phyloP scores from a whole-genome alignment of 805 yeast genomes.

The Pichia kluyveri region DNA sequence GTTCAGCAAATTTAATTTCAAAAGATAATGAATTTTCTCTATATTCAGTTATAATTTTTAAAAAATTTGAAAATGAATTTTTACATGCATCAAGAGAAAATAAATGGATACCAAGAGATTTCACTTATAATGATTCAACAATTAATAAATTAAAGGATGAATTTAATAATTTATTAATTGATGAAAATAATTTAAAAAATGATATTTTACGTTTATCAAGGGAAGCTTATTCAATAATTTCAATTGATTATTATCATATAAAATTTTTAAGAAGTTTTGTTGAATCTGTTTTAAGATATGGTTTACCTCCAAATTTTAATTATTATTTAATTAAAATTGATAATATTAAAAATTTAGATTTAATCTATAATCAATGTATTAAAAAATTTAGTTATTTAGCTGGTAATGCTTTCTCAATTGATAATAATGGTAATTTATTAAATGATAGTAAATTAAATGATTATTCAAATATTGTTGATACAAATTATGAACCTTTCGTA shows the following conservation, averaged over 20 bases:
- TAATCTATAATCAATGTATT: conserved; percentile 62
- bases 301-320: conserved; percentile 88
- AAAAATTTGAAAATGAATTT: conserved; percentile 67
- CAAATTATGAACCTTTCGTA: conserved; percentile 95
- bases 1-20: conserved; percentile 66
- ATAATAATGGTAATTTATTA: conserved; percentile 55
- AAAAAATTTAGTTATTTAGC: conserved; percentile 81
- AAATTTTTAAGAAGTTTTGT: conserved; percentile 82
- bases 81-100: conserved; percentile 65
- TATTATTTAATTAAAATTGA: conserved; percentile 34
- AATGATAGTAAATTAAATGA: conserved; percentile 61
- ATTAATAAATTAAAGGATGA: conserved; percentile 70
- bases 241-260: conserved; percentile 83
- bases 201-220: conserved; percentile 77
- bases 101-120: conserved; percentile 90
- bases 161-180: conserved; percentile 62
- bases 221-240: conserved; percentile 83
- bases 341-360: conserved; percentile 29
- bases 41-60: conserved; percentile 76
- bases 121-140: conserved; percentile 70
- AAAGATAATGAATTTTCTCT: conserved; percentile 67
- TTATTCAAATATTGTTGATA: conserved; percentile 86
- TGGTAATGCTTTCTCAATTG: conserved; percentile 74
- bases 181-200: conserved; percentile 62
- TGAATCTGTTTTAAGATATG: conserved; percentile 91